A percentile compares a stretch with the other conserved stretches of the same genome.
These are phyloP conservation scores for Pilasporangium apinafurcum DNA, from an alignment of 352 stramenopile genomes.

Conservation along the genomic window DNA sequence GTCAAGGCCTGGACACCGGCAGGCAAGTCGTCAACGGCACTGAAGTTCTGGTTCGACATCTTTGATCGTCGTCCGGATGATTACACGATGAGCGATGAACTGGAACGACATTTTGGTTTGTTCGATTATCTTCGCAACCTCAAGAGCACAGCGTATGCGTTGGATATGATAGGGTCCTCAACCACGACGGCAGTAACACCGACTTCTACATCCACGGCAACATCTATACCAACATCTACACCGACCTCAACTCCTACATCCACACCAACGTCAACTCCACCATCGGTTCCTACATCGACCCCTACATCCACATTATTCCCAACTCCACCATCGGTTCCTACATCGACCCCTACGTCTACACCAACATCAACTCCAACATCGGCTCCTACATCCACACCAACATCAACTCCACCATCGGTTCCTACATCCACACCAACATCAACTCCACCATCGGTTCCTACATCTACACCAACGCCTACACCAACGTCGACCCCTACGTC, in stretches of 20 bases:
- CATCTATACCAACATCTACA: background rate
- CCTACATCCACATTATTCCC: no score
- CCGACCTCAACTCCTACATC: no score
- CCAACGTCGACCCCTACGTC: background rate
- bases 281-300: background rate
- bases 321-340: no score
- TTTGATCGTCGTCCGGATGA: conserved; percentile 46
- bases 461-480: background rate
- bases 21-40: background rate
- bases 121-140: conserved; percentile 31
- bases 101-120: conserved; percentile 45
- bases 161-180: background rate
- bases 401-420: background rate
- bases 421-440: background rate
- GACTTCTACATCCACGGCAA: background rate
- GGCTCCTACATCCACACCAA: no score
- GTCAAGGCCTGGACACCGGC: conserved; percentile 11
- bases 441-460: no score
- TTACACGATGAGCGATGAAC: conserved; percentile 15
- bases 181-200: background rate
- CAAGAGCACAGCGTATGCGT: conserved; percentile 26
- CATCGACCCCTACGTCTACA: background rate
- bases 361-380: background rate
- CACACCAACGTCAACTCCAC: background rate
- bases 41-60: conserved; percentile 45